Conservation (phyloP, 2,329 filamentous ascomycete species). For the Lachnellula suecica region DNA sequence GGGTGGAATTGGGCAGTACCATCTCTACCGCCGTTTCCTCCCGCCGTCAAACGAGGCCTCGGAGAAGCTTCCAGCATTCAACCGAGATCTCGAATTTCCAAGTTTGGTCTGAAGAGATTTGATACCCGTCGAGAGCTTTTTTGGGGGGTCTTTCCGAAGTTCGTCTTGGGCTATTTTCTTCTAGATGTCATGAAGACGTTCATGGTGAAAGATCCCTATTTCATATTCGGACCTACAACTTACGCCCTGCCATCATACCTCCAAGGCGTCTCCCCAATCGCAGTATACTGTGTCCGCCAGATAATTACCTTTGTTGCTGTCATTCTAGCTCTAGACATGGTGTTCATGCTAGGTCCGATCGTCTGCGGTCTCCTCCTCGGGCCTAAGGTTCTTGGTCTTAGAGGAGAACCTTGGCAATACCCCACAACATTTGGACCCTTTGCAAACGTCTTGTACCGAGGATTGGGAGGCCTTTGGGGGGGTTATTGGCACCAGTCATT, state of each 20-base stretch:
- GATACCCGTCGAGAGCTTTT: conserved; percentile 46
- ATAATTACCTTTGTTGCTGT: conserved; percentile 55
- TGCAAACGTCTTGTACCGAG: conserved; percentile 59
- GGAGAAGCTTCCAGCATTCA: conserved; percentile 34
- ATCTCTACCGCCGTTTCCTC: conserved; percentile 46
- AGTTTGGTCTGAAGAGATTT: conserved; percentile 46
- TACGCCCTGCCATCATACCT: conserved; percentile 45
- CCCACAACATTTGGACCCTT: conserved; percentile 56
- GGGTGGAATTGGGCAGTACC: conserved; percentile 60
- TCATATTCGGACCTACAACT: conserved; percentile 52
- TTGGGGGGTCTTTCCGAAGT: conserved; percentile 40
- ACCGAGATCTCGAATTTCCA: conserved; percentile 34
- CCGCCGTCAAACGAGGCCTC: conserved; percentile 39
- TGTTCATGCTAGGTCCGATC: conserved; percentile 61
- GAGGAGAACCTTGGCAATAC: conserved; percentile 62
- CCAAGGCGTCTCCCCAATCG: conserved; percentile 39
- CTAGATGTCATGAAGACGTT: conserved; percentile 69
- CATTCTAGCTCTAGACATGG: conserved; percentile 56
- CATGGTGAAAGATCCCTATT: conserved; percentile 79
- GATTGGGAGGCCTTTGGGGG: conserved; percentile 81
- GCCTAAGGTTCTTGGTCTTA: conserved; percentile 50
- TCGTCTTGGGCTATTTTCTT: conserved; percentile 60
- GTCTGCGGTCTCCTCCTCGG: conserved; percentile 49
- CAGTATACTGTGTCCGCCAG: conserved; percentile 56
- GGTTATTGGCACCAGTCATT: conserved; percentile 91